Evolutionary conservation across 2,329 filamentous ascomycete species (phyloP), one percentile per base, ranked within the genome.

Genomic region (Exutisphaerella laricina): DNA sequence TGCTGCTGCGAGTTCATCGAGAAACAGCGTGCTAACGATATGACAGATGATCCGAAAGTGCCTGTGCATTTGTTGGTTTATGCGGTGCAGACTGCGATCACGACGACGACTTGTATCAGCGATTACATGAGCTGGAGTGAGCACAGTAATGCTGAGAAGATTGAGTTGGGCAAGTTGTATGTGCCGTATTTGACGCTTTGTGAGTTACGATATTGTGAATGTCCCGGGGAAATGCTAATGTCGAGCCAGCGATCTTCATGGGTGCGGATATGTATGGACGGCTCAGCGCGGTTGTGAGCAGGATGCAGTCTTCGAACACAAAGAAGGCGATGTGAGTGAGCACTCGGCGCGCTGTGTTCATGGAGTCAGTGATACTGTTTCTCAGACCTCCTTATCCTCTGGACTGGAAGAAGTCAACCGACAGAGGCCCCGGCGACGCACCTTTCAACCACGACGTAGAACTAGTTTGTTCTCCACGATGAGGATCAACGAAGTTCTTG

Each of bases 51-150:
- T 42, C 72, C 78, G 0, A 69, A 74, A 35, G 52, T 80, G 4
- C 78, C 80, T 0, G 61, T 84, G 0, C 73, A 80, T 38, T 66
- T 85, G 1, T 70, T 84, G 1, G 63, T 78, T 2, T 84, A 77
- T 53, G 73, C 75, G 0, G 60, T 78, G 7, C 72, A 82, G 55
- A 76, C 78, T 0, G 75, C 72, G 25, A 49, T 84, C 42, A 82
- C 80, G 1, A 83, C 81, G 1, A 55, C 77, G 30, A 77, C 77
- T 0, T 85, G 80, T 55, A 69, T 84, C 33, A 70, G 73, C 2
- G 80, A 84, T 43, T 77, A 75, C 51, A 64, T 75, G 62, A 69
- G 67, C 49, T 85, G 80, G 77, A 58, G 61, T 2, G 66, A 66
- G 34, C 66, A 73, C 21, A 63, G 65, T 0, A 49, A 58, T 1